Evolutionary conservation across 2,329 filamentous ascomycete species (phyloP).

Genomic region (Didymellaceae sp.): DNA sequence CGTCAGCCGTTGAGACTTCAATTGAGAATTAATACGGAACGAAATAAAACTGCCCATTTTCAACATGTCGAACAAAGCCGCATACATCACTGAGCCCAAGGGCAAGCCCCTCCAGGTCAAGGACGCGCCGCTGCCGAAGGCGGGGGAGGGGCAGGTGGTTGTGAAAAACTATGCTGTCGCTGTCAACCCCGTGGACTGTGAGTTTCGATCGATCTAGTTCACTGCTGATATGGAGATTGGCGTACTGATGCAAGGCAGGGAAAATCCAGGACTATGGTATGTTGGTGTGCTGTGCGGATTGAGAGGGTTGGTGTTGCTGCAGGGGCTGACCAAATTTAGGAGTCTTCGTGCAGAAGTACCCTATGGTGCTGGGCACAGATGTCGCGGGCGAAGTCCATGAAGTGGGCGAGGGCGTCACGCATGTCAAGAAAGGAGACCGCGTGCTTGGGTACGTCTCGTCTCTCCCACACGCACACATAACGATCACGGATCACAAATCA

Average conservation of each 20-base stretch:
- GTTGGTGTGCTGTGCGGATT: too few species aligned
- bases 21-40: too few species aligned
- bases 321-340: too few species aligned
- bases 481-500: background rate
- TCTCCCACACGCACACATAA: too few species aligned
- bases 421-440: constrained; percentile 54
- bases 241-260: constrained; percentile 29
- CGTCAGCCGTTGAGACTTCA: too few species aligned
- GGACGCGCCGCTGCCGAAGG: constrained; percentile 36
- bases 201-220: background rate
- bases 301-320: too few species aligned
- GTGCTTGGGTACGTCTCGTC: constrained; percentile 51
- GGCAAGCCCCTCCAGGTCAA: constrained; percentile 38
- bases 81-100: constrained; percentile 40
- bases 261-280: constrained; percentile 44
- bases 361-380: constrained; percentile 50
- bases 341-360: constrained; percentile 45
- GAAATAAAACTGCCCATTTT: too few species aligned
- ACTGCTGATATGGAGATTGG: background rate
- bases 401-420: constrained; percentile 54
- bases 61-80: constrained; percentile 43
- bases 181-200: constrained; percentile 44
- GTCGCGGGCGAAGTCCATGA: constrained; percentile 56
- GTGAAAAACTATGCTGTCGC: constrained; percentile 45
- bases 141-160: constrained; percentile 41